Percentiles rank a stretch among this genome's conserved stretches.
These are phyloP conservation scores for Geotrichum histeridarum DNA, from an alignment of 1,139 yeast genomes.

Conservation along the genomic window DNA sequence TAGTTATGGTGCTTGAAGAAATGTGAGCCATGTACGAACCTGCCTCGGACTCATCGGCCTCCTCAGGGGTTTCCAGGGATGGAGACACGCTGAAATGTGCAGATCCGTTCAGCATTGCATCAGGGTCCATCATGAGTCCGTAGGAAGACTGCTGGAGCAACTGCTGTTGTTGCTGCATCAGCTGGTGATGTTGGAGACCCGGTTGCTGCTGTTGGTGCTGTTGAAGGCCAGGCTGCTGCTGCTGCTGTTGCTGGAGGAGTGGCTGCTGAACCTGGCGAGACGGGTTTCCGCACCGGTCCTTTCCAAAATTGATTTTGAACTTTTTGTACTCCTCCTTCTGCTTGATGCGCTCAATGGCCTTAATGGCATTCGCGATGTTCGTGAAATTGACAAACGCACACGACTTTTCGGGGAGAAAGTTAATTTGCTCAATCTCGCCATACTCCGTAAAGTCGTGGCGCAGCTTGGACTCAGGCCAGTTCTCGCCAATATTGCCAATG, in stretches of 20 bases:
- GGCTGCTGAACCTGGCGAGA: slow-evolving; percentile 19
- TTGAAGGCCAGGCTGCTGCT: slow-evolving; percentile 4
- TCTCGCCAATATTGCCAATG: slow-evolving; percentile 62
- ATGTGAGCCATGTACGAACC: neutral
- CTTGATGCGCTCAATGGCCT: slow-evolving; percentile 68
- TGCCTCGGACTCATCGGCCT: neutral
- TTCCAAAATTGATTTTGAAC: slow-evolving; percentile 78
- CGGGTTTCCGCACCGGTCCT: slow-evolving; percentile 88
- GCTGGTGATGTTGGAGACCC: slow-evolving; percentile 7
- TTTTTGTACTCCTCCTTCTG: slow-evolving; percentile 44
- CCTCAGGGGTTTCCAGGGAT: neutral
- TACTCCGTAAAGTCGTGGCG: slow-evolving; percentile 70
- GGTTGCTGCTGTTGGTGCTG: slow-evolving; percentile 6
- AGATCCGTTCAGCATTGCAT: neutral
- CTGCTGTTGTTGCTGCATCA: neutral
- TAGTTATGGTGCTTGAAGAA: neutral
- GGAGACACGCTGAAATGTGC: neutral
- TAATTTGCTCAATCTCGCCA: slow-evolving; percentile 94
- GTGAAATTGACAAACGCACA: slow-evolving; percentile 94
- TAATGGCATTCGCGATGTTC: slow-evolving; percentile 78
- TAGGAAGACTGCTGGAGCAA: neutral
- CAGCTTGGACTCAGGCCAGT: slow-evolving; percentile 55
- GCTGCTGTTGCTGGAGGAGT: slow-evolving; percentile 7
- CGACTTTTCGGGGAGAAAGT: slow-evolving; percentile 71
- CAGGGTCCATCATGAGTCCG: neutral